Evolutionary conservation across 2,329 filamentous ascomycete genomes (phyloP).

Genomic region (Fonsecaea nubica): DNA sequence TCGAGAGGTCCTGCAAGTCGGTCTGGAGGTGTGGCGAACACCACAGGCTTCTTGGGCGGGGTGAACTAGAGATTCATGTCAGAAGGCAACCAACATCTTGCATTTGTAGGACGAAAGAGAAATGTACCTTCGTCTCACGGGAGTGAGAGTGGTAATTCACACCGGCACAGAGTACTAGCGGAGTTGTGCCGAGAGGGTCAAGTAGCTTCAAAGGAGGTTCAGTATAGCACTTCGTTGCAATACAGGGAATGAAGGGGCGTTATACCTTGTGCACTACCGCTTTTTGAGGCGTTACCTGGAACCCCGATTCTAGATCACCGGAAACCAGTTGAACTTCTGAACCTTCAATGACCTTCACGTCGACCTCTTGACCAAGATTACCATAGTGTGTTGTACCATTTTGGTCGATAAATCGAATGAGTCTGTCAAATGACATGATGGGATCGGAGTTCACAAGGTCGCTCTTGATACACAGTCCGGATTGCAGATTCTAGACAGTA

Average conservation of each 20-base stretch:
- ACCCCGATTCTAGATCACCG: neutral
- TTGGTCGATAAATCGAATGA: conserved; percentile 4
- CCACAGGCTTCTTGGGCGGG: conserved; percentile 39
- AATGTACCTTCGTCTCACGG: neutral
- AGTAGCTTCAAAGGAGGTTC: conserved; percentile 5
- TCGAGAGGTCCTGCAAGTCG: conserved; percentile 41
- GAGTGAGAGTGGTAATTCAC: conserved; percentile 18
- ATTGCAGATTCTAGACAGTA: neutral
- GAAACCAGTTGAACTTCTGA: neutral
- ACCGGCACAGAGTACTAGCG: conserved; percentile 14
- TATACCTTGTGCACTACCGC: too few species aligned
- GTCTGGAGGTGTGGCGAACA: conserved; percentile 50
- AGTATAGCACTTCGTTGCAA: neutral
- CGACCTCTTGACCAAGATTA: neutral
- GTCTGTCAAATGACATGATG: neutral
- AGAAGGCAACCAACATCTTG: neutral
- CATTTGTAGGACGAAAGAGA: neutral
- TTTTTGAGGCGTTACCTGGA: neutral
- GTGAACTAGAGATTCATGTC: neutral
- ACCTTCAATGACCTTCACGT: neutral
- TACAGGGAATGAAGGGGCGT: too few species aligned
- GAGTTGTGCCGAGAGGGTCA: neutral
- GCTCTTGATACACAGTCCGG: too few species aligned
- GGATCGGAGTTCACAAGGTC: neutral
- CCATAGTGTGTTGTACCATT: conserved; percentile 1